A percentile compares a stretch with the other conserved stretches of the same genome.
These are phyloP conservation scores for Moricandia arvensis DNA, from an alignment of 345 rosid species.

Conservation along the genomic window DNA sequence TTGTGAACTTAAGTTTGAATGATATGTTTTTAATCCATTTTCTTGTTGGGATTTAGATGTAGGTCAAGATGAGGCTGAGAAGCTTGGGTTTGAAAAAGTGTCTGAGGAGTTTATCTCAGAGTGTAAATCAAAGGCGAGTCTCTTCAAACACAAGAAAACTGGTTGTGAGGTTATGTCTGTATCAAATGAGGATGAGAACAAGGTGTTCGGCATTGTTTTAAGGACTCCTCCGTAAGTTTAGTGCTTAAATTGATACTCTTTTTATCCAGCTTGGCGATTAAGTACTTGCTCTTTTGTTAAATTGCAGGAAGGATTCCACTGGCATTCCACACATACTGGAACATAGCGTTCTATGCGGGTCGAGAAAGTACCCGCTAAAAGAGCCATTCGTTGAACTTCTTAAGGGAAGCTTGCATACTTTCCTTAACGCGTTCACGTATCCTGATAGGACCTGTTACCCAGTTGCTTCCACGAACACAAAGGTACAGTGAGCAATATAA, in stretches of 20 bases:
- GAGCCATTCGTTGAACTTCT: slow-evolving; percentile 95
- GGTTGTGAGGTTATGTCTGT: slow-evolving; percentile 92
- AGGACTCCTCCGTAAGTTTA: slow-evolving; percentile 88
- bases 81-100: slow-evolving; percentile 80
- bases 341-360: slow-evolving; percentile 94
- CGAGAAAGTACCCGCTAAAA: slow-evolving; percentile 90
- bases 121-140: slow-evolving; percentile 83
- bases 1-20: too few relatives aligned
- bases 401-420: slow-evolving; percentile 91
- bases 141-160: slow-evolving; percentile 85
- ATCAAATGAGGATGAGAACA: slow-evolving; percentile 82
- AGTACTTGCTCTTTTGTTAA: not conserved
- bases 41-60: slow-evolving; percentile 39
- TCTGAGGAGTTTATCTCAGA: slow-evolving; percentile 82
- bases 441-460: slow-evolving; percentile 99
- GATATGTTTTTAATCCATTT: too few relatives aligned
- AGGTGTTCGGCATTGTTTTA: slow-evolving; percentile 77
- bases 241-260: not conserved
- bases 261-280: not conserved
- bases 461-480: slow-evolving; percentile 90
- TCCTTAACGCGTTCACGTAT: slow-evolving; percentile 91
- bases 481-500: slow-evolving; percentile 44
- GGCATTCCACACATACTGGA: slow-evolving; percentile 97
- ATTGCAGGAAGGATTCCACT: slow-evolving; percentile 87
- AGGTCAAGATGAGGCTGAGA: slow-evolving; percentile 56